Evolutionary conservation across 1,139 yeast genomes (phyloP).

Genomic region (Meyerozyma smithsonii): DNA sequence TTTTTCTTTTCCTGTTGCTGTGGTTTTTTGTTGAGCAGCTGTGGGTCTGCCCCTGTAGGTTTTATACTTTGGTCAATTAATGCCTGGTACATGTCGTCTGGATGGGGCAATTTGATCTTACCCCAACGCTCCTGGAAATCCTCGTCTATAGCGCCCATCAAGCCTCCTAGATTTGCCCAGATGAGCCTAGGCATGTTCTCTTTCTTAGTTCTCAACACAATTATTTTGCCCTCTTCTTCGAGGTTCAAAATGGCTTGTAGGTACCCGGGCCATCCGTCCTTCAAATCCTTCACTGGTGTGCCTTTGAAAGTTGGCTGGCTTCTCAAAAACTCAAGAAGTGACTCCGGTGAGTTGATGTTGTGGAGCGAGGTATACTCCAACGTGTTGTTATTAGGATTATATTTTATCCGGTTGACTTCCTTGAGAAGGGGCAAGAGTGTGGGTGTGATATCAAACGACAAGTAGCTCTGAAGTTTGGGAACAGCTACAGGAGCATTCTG

Average conservation of each 20-base stretch:
- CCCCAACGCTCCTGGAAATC: conserved; percentile 85
- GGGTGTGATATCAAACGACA: conserved; percentile 44
- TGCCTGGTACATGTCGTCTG: conserved; percentile 72
- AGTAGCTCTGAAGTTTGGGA: conserved; percentile 53
- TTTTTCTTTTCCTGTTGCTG: conserved; percentile 68
- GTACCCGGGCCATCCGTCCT: conserved; percentile 98
- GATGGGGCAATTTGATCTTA: conserved; percentile 70
- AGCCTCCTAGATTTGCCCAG: conserved; percentile 84
- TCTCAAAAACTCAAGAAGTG: conserved; percentile 67
- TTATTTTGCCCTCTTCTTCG: conserved; percentile 69
- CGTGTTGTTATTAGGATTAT: conserved; percentile 54
- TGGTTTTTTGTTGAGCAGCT: conserved; percentile 64
- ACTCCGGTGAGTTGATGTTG: conserved; percentile 78
- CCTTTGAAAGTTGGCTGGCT: conserved; percentile 88
- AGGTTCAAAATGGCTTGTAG: conserved; percentile 68
- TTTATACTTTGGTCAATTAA: conserved; percentile 81
- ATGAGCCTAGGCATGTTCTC: conserved; percentile 86
- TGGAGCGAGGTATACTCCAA: conserved; percentile 85
- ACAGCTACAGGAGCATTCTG: conserved; percentile 68
- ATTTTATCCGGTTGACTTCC: conserved; percentile 72
- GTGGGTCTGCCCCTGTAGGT: conserved; percentile 98
- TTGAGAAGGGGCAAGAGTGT: conserved; percentile 64
- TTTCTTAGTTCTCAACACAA: conserved; percentile 85
- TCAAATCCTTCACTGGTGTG: conserved; percentile 77
- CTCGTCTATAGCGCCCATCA: conserved; percentile 70